Evolutionary conservation across 345 rosid species (phyloP).

Genomic region (Garcia nutans): DNA sequence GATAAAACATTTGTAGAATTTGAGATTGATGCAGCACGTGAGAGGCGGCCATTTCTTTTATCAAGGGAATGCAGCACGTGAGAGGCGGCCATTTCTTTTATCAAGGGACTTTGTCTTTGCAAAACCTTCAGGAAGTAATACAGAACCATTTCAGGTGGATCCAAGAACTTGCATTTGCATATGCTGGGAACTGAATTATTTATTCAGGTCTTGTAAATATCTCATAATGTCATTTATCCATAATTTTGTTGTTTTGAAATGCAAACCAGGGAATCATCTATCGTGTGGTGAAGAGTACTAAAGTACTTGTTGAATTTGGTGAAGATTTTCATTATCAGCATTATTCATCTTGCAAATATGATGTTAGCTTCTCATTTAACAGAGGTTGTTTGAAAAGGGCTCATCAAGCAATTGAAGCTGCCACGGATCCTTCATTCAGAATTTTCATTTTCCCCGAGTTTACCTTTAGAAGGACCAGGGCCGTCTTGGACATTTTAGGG

Average conservation of each 20-base stretch:
- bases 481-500: no score
- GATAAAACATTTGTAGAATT: constrained; percentile 31
- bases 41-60: no score
- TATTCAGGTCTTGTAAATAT: background rate
- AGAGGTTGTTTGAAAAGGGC: constrained; percentile 42
- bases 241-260: constrained; percentile 1
- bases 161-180: background rate
- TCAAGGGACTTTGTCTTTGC: constrained; percentile 46
- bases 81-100: constrained; percentile 43
- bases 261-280: constrained; percentile 37
- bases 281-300: constrained; percentile 27
- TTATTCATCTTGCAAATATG: constrained; percentile 24
- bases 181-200: background rate
- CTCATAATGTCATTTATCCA: background rate
- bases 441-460: constrained; percentile 35
- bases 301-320: constrained; percentile 36
- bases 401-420: constrained; percentile 43
- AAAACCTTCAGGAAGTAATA: constrained; percentile 16
- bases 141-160: constrained; percentile 34
- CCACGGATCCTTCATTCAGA: constrained; percentile 20
- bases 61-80: no score
- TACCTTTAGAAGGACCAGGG: background rate
- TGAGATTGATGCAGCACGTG: constrained; percentile 23
- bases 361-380: constrained; percentile 45
- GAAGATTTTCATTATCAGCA: constrained; percentile 36